These are phyloP conservation scores for Volvox reticuliferus DNA, from an alignment of 139 green algal species.

Conservation along the genomic window DNA sequence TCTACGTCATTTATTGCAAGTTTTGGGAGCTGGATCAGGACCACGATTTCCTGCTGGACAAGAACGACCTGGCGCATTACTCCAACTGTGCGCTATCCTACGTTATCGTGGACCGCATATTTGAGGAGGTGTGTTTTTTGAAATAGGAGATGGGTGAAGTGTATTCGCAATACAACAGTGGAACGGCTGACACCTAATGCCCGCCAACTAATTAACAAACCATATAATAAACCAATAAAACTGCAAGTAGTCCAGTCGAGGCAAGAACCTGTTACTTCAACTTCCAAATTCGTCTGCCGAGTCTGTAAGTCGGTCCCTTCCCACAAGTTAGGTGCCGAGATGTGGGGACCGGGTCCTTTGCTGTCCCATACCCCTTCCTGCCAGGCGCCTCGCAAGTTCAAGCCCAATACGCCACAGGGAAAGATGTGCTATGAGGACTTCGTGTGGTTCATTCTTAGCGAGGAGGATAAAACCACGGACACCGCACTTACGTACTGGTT, in stretches of 20 bases:
- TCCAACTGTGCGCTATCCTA: conserved; percentile 93
- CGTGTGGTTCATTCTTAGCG: conserved; percentile 98
- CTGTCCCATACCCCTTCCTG: background rate
- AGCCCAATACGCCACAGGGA: conserved; percentile 62
- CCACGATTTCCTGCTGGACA: conserved; percentile 97
- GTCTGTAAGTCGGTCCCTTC: background rate
- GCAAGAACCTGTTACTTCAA: no score
- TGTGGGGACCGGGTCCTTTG: background rate
- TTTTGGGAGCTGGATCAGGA: conserved; percentile 99
- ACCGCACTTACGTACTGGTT: conserved; percentile 97
- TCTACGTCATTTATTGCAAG: conserved; percentile 99
- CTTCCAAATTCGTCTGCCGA: no score
- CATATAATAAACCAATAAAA: no score
- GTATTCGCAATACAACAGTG: no score
- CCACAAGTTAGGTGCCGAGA: no score
- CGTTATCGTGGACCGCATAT: conserved; percentile 96
- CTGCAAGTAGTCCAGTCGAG: no score
- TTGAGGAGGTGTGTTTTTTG: conserved; percentile 82
- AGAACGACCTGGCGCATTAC: conserved; percentile 96
- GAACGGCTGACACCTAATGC: no score
- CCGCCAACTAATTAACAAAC: no score
- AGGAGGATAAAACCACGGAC: conserved; percentile 98
- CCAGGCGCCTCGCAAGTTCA: conserved; percentile 82
- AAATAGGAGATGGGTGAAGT: no score
- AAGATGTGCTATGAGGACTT: conserved; percentile 99